Conservation (phyloP, 805 yeast species). For the Saturnispora silvae region DNA sequence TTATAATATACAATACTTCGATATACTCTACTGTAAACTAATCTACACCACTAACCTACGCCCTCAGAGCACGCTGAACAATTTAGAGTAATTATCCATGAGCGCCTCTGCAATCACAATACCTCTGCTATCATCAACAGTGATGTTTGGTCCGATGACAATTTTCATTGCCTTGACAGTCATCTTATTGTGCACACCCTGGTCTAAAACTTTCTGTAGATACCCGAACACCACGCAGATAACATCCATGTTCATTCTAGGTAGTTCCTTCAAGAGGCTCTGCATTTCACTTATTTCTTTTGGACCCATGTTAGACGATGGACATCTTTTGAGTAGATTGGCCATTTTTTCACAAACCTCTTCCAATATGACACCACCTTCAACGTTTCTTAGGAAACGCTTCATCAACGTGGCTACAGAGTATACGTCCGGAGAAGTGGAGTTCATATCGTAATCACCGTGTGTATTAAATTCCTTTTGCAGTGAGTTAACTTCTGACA, state of each 20-base stretch:
- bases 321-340: constrained; percentile 23
- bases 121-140: constrained; percentile 21
- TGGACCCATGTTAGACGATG: neutral
- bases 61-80: too few relatives aligned
- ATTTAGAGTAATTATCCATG: constrained; percentile 21
- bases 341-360: constrained; percentile 25
- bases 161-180: constrained; percentile 52
- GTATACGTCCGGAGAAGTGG: constrained; percentile 57
- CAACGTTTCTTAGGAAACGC: constrained; percentile 68
- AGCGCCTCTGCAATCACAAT: constrained; percentile 24
- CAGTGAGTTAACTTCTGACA: constrained; percentile 57
- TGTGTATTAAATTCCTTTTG: constrained; percentile 58
- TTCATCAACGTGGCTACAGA: constrained; percentile 82
- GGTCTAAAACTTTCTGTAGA: constrained; percentile 51
- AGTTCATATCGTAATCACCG: constrained; percentile 58
- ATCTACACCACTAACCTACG: too few relatives aligned
- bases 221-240: constrained; percentile 58
- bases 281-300: constrained; percentile 13
- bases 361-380: constrained; percentile 57
- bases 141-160: constrained; percentile 28
- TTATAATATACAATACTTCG: too few relatives aligned
- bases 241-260: constrained; percentile 46
- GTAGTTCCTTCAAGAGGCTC: constrained; percentile 33
- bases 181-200: constrained; percentile 68
- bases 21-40: too few relatives aligned